These are phyloP conservation scores for Sinapis alba DNA, from an alignment of 441 rosid genomes.

Conservation along the genomic window DNA sequence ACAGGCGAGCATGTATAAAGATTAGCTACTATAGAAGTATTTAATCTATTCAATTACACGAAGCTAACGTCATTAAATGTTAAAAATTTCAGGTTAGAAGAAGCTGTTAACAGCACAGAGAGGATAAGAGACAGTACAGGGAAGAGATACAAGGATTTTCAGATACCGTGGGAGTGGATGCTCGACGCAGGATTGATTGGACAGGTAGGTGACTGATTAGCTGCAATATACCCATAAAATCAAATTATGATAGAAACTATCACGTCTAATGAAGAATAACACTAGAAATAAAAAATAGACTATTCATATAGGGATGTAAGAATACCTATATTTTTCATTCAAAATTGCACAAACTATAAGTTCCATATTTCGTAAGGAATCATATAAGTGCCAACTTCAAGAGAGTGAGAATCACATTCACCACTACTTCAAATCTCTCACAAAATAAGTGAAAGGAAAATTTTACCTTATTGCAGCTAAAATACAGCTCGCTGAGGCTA, in stretches of 20 bases:
- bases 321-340: not conserved
- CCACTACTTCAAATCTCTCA: not conserved
- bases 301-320: not conserved
- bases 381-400: not conserved
- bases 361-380: not conserved
- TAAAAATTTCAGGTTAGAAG: constrained; percentile 57
- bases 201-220: constrained; percentile 52
- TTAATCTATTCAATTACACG: constrained; percentile 1
- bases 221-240: constrained; percentile 21
- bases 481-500: constrained; percentile 55
- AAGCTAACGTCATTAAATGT: constrained; percentile 32
- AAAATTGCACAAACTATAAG: not conserved
- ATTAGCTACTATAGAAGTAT: constrained; percentile 27
- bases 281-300: not conserved
- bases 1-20: constrained; percentile 79
- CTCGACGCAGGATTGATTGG: constrained; percentile 63
- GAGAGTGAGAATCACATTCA: not conserved
- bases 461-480: constrained; percentile 49
- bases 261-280: constrained; percentile 7
- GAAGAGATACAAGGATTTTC: constrained; percentile 64
- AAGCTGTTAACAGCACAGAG: constrained; percentile 53
- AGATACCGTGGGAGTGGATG: constrained; percentile 86
- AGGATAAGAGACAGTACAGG: constrained; percentile 53
- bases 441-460: not conserved
- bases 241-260: constrained; percentile 10